Conservation (phyloP, 805 yeast genomes). For the Trichomonascus vanleenenianus region DNA sequence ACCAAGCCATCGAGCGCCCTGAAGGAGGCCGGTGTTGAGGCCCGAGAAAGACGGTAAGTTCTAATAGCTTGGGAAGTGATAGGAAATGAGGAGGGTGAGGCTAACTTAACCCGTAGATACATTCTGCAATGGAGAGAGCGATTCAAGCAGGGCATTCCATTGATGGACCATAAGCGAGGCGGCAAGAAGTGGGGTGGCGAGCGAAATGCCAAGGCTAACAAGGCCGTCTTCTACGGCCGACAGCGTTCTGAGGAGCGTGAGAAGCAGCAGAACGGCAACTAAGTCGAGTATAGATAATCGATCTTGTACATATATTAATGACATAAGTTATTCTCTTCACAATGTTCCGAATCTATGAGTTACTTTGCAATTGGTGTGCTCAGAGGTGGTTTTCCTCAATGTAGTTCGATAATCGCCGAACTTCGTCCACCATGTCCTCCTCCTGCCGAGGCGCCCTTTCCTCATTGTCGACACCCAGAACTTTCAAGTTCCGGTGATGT, state of each 20-base stretch:
- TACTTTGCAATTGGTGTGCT: no score
- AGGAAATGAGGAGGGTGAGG: no score
- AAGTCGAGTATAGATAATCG: not conserved
- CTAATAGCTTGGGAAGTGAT: no score
- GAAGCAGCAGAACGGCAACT: not conserved
- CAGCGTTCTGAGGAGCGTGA: slow-evolving; percentile 24
- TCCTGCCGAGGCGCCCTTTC: slow-evolving; percentile 49
- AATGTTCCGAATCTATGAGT: no score
- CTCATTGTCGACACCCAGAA: slow-evolving; percentile 37
- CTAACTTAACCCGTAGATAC: no score
- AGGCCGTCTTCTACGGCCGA: slow-evolving; percentile 33
- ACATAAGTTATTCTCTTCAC: not conserved
- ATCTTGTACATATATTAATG: not conserved
- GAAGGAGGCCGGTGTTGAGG: slow-evolving; percentile 73
- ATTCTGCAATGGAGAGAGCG: slow-evolving; percentile 66
- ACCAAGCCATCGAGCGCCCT: slow-evolving; percentile 43
- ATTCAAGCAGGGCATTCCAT: slow-evolving; percentile 47
- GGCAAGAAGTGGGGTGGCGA: slow-evolving; percentile 83
- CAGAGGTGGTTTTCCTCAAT: not conserved
- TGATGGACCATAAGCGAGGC: slow-evolving; percentile 54
- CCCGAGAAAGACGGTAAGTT: slow-evolving; percentile 46
- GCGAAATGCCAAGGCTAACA: slow-evolving; percentile 59
- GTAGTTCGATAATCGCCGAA: slow-evolving; percentile 37
- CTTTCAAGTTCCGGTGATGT: slow-evolving; percentile 16
- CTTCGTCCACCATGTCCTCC: slow-evolving; percentile 68